Conservation (phyloP, 192 early-diverging fungal genomes). For the Rhizophagus sp. region DNA sequence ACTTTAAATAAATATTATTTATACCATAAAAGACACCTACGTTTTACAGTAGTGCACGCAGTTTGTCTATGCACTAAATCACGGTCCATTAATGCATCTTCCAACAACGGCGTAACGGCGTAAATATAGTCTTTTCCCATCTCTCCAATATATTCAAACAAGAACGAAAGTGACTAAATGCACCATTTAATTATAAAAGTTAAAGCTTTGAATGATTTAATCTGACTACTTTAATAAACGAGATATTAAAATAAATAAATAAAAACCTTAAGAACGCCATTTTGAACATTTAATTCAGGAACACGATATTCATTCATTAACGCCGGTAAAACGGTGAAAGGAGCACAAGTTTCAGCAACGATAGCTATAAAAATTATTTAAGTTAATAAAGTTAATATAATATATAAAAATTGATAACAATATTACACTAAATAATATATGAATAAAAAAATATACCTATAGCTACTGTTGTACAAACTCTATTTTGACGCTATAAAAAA, state of each 20-base stretch:
- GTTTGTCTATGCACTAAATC: conserved; percentile 98
- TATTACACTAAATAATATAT: not conserved
- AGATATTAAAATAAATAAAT: not conserved
- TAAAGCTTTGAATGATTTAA: no score
- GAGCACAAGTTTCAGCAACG: conserved; percentile 91
- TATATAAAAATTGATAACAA: not conserved
- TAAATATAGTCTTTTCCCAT: conserved; percentile 99
- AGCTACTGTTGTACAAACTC: conserved; percentile 98
- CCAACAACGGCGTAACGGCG: conserved; percentile 91
- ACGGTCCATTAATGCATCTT: conserved; percentile 96
- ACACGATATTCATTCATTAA: conserved; percentile 99
- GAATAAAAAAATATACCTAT: conserved; percentile 49
- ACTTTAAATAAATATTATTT: not conserved
- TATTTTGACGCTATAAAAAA: conserved; percentile 76
- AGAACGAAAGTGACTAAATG: conserved; percentile 74
- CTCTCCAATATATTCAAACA: conserved; percentile 99
- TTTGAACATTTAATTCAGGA: conserved; percentile 99
- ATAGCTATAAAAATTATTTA: conserved; percentile 31
- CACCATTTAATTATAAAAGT: not conserved
- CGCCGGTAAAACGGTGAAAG: conserved; percentile 97
- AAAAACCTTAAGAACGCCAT: conserved; percentile 86
- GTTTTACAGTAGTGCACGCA: conserved; percentile 93
- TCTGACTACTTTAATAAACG: not conserved
- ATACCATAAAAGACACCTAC: conserved; percentile 21
- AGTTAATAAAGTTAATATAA: not conserved